A percentile compares a stretch with the other conserved stretches of the same genome.
Evolutionary conservation across 2,329 filamentous ascomycete genomes (phyloP).

Genomic region (Aspergillus aculeatinus): DNA sequence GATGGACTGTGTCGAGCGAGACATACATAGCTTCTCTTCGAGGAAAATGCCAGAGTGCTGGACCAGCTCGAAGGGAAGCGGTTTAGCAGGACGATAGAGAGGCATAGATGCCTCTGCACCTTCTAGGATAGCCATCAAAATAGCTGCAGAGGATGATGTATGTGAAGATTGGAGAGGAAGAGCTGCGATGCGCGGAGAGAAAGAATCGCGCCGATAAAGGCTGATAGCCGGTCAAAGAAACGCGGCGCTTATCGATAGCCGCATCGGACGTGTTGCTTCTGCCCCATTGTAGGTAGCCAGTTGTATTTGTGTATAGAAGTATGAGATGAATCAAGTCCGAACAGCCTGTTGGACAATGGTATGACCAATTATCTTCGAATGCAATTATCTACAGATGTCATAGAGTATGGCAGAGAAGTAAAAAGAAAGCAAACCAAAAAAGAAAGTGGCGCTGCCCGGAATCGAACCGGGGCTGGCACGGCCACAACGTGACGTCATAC

Average conservation of each 20-base stretch:
- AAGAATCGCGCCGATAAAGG: background rate
- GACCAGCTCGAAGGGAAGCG: slow-evolving; percentile 63
- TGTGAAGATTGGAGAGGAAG: background rate
- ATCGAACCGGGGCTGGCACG: background rate
- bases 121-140: slow-evolving; percentile 21
- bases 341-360: too few relatives aligned
- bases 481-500: background rate
- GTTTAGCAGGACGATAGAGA: slow-evolving; percentile 54
- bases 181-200: background rate
- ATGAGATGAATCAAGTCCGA: too few relatives aligned
- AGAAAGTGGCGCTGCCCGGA: background rate
- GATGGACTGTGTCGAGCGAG: background rate
- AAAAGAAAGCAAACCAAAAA: background rate
- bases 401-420: too few relatives aligned
- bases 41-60: slow-evolving; percentile 70
- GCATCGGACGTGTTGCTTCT: background rate
- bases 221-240: background rate
- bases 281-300: too few relatives aligned
- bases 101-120: slow-evolving; percentile 15
- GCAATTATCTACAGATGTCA: too few relatives aligned
- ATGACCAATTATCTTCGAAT: too few relatives aligned
- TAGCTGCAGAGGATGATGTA: background rate
- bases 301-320: too few relatives aligned
- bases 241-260: slow-evolving; percentile 14
- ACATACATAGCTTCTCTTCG: slow-evolving; percentile 70